Percentiles rank a stretch among this genome's conserved stretches.
These are phyloP conservation scores for Omphalotus guepiniiformis DNA, from an alignment of 768 basidiomycete genomes.

Conservation along the genomic window DNA sequence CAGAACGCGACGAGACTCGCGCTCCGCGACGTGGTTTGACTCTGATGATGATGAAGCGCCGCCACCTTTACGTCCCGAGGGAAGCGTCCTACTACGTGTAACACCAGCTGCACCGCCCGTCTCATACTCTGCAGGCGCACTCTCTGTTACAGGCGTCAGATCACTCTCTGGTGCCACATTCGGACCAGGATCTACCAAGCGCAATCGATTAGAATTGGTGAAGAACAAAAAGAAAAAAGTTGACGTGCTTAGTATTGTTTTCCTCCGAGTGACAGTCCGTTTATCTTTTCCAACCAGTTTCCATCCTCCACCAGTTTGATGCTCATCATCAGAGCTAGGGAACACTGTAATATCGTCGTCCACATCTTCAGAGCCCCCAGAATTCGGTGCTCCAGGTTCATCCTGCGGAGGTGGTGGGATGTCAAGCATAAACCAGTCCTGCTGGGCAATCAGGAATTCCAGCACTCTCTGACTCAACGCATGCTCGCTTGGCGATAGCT, in stretches of 20 bases:
- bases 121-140: constrained; percentile 30
- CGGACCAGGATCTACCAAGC: not conserved
- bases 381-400: constrained; percentile 18
- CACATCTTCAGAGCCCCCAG: constrained; percentile 25
- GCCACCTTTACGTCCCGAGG: constrained; percentile 35
- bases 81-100: constrained; percentile 63
- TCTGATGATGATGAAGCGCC: constrained; percentile 9
- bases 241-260: constrained; percentile 40
- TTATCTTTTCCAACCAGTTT: constrained; percentile 41
- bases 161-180: constrained; percentile 18
- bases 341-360: constrained; percentile 42
- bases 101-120: constrained; percentile 35
- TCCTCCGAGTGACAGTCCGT: constrained; percentile 48
- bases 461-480: constrained; percentile 84
- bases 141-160: constrained; percentile 47
- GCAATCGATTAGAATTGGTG: not conserved
- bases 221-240: not conserved
- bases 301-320: constrained; percentile 47
- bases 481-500: constrained; percentile 83
- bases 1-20: constrained; percentile 35
- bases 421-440: constrained; percentile 92
- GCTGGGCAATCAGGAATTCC: constrained; percentile 94
- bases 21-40: constrained; percentile 20
- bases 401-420: constrained; percentile 63
- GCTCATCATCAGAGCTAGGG: constrained; percentile 47